Conservation (phyloP, 2,329 filamentous ascomycete species). For the Hymenoscyphus infarciens region DNA sequence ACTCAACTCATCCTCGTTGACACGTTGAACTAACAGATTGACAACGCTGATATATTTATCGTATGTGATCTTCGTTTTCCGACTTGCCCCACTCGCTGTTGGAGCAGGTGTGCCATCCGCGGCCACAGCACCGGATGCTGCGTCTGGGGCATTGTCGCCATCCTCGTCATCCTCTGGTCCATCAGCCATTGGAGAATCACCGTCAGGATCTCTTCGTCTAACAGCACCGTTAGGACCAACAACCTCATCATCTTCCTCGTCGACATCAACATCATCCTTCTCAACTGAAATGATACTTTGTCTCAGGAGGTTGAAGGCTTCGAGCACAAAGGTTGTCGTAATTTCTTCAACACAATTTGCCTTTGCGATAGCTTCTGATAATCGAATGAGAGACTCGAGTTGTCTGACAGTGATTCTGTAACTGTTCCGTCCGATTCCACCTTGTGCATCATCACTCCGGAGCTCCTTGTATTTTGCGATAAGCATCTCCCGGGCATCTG, state of each 20-base stretch:
- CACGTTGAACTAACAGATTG: slow-evolving; percentile 75
- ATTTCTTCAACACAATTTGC: slow-evolving; percentile 95
- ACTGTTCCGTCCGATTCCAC: slow-evolving; percentile 88
- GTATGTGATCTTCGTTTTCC: slow-evolving; percentile 85
- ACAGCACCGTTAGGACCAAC: slow-evolving; percentile 44
- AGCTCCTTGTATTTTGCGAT: slow-evolving; percentile 96
- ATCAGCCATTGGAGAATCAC: slow-evolving; percentile 50
- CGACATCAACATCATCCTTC: slow-evolving; percentile 94
- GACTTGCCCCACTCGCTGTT: slow-evolving; percentile 20
- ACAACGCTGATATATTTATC: slow-evolving; percentile 93
- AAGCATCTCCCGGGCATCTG: slow-evolving; percentile 78
- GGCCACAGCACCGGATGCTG: slow-evolving; percentile 26
- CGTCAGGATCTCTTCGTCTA: slow-evolving; percentile 43
- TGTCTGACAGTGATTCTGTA: slow-evolving; percentile 98
- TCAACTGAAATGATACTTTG: slow-evolving; percentile 98
- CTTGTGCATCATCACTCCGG: slow-evolving; percentile 86
- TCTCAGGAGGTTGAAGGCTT: slow-evolving; percentile 85
- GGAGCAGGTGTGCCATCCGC: slow-evolving; percentile 28
- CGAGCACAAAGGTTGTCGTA: slow-evolving; percentile 76
- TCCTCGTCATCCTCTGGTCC: slow-evolving; percentile 46
- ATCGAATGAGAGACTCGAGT: slow-evolving; percentile 89
- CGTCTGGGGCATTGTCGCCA: slow-evolving; percentile 35
- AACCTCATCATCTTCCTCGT: slow-evolving; percentile 66
- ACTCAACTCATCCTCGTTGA: slow-evolving; percentile 75
- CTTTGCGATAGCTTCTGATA: slow-evolving; percentile 97